Conservation (phyloP, 495 filamentous ascomycete species). For the Aspergillus nanangensis region DNA sequence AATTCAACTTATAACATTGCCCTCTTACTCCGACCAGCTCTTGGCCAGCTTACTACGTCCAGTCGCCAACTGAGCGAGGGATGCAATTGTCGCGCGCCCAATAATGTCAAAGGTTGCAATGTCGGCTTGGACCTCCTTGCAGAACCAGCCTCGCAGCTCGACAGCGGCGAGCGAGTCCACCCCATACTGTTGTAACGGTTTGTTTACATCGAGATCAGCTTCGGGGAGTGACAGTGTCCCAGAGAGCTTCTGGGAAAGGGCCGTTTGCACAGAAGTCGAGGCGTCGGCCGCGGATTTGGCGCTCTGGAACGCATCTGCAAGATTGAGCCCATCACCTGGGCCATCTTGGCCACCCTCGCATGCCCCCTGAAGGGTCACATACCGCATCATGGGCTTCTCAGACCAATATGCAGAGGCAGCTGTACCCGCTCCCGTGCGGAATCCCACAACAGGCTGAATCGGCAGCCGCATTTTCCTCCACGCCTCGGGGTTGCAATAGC, state of each 20-base stretch:
- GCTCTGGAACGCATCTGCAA: neutral
- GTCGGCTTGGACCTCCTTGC: constrained; percentile 23
- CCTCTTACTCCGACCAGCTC: too few relatives aligned
- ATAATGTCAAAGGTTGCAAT: constrained; percentile 27
- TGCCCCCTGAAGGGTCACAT: too few relatives aligned
- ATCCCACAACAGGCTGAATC: too few relatives aligned
- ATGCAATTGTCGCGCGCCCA: neutral
- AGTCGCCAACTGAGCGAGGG: too few relatives aligned
- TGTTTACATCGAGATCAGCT: constrained; percentile 28
- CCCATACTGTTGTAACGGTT: constrained; percentile 26
- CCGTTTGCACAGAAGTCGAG: too few relatives aligned
- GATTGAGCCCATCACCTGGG: too few relatives aligned
- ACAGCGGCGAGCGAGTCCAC: constrained; percentile 41
- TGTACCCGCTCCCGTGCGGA: neutral
- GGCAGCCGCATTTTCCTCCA: too few relatives aligned
- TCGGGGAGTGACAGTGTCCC: constrained; percentile 17
- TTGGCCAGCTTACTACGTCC: too few relatives aligned
- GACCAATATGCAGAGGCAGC: too few relatives aligned
- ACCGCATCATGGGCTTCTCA: too few relatives aligned
- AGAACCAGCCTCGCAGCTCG: constrained; percentile 39
- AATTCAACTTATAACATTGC: too few relatives aligned
- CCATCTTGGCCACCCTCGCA: too few relatives aligned
- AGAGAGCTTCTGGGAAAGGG: constrained; percentile 9
- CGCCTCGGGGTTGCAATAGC: constrained; percentile 7
- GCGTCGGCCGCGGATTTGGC: constrained; percentile 6